phyloP scores from a whole-genome alignment of 306 rosid species.

The Arachis hypogaea region DNA sequence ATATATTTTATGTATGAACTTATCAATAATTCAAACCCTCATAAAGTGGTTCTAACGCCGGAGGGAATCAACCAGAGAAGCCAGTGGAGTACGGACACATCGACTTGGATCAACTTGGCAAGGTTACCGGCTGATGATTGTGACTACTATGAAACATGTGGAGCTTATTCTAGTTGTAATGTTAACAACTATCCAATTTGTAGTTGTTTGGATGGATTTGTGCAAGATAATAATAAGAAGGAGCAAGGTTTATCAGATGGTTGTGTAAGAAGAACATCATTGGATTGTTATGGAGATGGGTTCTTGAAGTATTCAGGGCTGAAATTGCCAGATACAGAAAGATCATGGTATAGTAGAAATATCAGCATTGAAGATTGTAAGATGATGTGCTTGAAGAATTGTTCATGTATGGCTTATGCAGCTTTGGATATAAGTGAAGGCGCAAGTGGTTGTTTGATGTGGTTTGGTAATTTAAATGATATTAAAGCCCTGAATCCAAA shows the following conservation, averaged over 20 bases:
- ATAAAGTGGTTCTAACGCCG: conserved; percentile 3
- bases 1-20: conserved; percentile 7
- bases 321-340: conserved; percentile 36
- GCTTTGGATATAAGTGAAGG: conserved; percentile 34
- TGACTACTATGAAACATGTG: conserved; percentile 44
- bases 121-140: conserved; percentile 37
- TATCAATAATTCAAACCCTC: neutral
- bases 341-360: conserved; percentile 30
- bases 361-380: conserved; percentile 32
- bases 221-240: neutral
- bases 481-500: conserved; percentile 36
- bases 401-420: conserved; percentile 44
- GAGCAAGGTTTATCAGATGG: neutral
- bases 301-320: conserved; percentile 22
- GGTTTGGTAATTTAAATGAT: conserved; percentile 47
- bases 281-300: conserved; percentile 41
- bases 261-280: conserved; percentile 37
- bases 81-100: conserved; percentile 6
- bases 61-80: neutral
- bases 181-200: conserved; percentile 30
- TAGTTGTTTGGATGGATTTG: conserved; percentile 44
- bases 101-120: conserved; percentile 31
- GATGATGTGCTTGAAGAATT: conserved; percentile 32
- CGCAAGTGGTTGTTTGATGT: conserved; percentile 40
- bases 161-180: conserved; percentile 44